Base-by-base conservation (phyloP, 805 yeast species). In the Hyphopichia homilentoma region DNA sequence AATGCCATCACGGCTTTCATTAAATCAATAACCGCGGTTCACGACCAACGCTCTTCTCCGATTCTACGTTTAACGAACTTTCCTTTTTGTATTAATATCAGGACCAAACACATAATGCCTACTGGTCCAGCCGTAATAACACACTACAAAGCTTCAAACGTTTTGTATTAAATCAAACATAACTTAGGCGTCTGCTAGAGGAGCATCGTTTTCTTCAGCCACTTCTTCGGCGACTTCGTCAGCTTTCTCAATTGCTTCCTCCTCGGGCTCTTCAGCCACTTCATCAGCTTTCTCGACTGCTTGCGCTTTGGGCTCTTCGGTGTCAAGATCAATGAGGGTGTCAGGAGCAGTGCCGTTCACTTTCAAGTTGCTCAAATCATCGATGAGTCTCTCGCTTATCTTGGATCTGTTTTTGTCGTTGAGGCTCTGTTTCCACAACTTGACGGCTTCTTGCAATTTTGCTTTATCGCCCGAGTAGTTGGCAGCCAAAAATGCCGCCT, bases 401-500 rank as follows among this genome's bases (percentile, higher is more conserved):
- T 68, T 61, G 1, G 54, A 52, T 45, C 83, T 79, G 24, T 81
- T 84, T 23, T 63, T 57, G 9, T 59, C 49, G 2, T 33, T 50
- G 37, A 90, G 68, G 27, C 68, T 55, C 11, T 66, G 57, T 58
- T 84, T 84, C 97, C 98, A 90, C 36, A 62, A 54, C 8, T 63
- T 61, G 21, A 85, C 75, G 15, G 73, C 57, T 16, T 61, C 55
- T 19, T 64, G 54, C 17, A 79, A 55, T 36, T 68, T 70, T 7
- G 65, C 68, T 15, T 45, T 33, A 15, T 50, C 43, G 15, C 48
- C 47, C 25, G 79, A 78, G 52, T 87, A 93, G 22, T 93, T 81
- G 29, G 73, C 67, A 22, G 84, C 84, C 43, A 93, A 74, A 40
- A 93, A 54, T 2, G 96, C 75, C 20, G 96, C 96, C 59, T 93